Conservation (phyloP, 2,329 filamentous ascomycete genomes). For the Aspergillus unguis region DNA sequence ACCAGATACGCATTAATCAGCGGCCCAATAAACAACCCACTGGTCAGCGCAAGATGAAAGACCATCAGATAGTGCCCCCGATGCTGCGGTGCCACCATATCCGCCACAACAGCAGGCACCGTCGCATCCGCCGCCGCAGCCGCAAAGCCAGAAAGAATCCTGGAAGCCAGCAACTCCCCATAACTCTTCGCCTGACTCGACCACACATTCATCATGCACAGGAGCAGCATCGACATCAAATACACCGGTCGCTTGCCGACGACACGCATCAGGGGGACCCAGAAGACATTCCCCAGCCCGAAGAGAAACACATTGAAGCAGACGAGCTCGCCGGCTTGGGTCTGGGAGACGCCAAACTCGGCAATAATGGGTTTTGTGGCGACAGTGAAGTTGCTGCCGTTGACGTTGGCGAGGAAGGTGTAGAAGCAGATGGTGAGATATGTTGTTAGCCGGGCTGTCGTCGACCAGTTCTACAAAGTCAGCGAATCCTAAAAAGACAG, state of each 20-base stretch:
- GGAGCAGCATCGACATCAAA: conserved; percentile 30
- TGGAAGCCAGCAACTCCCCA: conserved; percentile 25
- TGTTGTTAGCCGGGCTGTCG: conserved; percentile 21
- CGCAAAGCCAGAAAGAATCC: conserved; percentile 27
- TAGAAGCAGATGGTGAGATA: conserved; percentile 39
- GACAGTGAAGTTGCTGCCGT: conserved; percentile 39
- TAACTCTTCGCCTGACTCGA: conserved; percentile 26
- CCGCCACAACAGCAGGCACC: conserved; percentile 26
- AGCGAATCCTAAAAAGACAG: not conserved
- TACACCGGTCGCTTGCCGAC: conserved; percentile 40
- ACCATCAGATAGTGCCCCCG: conserved; percentile 39
- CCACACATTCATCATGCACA: conserved; percentile 37
- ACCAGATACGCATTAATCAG: conserved; percentile 30
- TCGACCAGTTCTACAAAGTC: conserved; percentile 23
- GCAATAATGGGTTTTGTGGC: conserved; percentile 31
- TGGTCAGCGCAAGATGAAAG: conserved; percentile 36
- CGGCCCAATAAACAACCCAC: conserved; percentile 38
- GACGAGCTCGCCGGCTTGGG: conserved; percentile 20
- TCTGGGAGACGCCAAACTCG: conserved; percentile 27
- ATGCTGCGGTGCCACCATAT: conserved; percentile 35
- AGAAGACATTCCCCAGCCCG: conserved; percentile 25
- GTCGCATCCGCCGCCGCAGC: conserved; percentile 33
- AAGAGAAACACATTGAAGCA: conserved; percentile 28
- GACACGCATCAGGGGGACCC: conserved; percentile 26
- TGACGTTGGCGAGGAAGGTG: conserved; percentile 41